Conservation (phyloP, 2,329 filamentous ascomycete species). For the Nothophoma quercina region DNA sequence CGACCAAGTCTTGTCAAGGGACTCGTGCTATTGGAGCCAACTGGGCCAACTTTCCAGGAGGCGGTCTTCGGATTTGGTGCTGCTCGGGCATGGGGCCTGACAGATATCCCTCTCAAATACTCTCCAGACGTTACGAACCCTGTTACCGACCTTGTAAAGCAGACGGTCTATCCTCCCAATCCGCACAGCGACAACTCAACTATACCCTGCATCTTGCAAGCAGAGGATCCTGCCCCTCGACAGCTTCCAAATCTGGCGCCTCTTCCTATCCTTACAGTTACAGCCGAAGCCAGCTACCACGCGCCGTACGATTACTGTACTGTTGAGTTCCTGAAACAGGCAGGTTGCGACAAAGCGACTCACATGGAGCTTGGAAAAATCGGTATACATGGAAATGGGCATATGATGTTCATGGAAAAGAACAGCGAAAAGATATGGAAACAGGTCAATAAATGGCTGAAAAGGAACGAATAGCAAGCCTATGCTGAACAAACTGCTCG, state of each 20-base stretch:
- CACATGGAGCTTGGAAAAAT: constrained; percentile 17
- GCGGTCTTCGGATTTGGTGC: constrained; percentile 11
- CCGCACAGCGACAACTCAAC: constrained; percentile 2
- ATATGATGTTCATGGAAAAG: constrained; percentile 15
- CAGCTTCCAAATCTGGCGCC: constrained; percentile 57
- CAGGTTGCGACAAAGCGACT: constrained; percentile 17
- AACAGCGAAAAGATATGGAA: constrained; percentile 3
- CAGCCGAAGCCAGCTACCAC: constrained; percentile 61
- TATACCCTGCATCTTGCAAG: constrained; percentile 48
- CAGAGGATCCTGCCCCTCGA: constrained; percentile 40
- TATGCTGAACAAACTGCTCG: too few species aligned
- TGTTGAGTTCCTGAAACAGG: constrained; percentile 58
- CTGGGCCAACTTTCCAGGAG: constrained; percentile 58
- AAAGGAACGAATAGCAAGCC: neutral
- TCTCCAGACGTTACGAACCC: neutral
- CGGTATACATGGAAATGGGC: constrained; percentile 3
- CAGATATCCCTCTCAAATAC: constrained; percentile 1
- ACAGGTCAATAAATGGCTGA: neutral
- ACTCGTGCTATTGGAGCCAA: constrained; percentile 61
- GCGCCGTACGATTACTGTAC: constrained; percentile 62
- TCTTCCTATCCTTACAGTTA: constrained; percentile 59
- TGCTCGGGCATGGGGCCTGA: neutral
- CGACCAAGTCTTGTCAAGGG: constrained; percentile 56
- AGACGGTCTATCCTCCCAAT: neutral
- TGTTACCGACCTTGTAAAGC: neutral